Percentiles rank a stretch among this genome's conserved stretches.
These are phyloP conservation scores for Dictyostelium capitatum DNA, from an alignment of 78 protist genomes.

Conservation along the genomic window DNA sequence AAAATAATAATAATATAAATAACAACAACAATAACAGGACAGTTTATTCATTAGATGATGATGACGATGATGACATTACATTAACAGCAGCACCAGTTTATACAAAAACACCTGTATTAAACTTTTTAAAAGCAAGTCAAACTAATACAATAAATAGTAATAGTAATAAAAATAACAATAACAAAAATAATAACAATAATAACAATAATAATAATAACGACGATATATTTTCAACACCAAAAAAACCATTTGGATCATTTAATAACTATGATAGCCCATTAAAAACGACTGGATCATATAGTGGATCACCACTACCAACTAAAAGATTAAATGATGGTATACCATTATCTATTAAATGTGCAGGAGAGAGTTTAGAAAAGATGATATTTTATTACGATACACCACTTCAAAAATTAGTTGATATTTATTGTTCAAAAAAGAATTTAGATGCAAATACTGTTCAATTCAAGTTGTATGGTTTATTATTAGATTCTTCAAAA, in stretches of 20 bases:
- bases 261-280: background rate
- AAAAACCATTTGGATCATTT: background rate
- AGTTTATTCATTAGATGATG: background rate
- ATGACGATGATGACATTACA: background rate
- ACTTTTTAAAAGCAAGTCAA: constrained; percentile 1
- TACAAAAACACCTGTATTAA: constrained; percentile 7
- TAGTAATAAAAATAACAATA: background rate
- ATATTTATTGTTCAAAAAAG: constrained; percentile 23
- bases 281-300: background rate
- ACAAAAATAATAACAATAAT: background rate
- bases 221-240: background rate
- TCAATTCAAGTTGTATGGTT: constrained; percentile 44
- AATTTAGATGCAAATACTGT: constrained; percentile 6
- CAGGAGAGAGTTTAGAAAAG: background rate
- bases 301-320: background rate
- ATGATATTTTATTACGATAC: constrained; percentile 16
- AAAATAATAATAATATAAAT: background rate
- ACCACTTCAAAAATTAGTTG: constrained; percentile 22
- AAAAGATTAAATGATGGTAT: background rate
- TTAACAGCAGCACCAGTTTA: background rate
- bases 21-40: background rate
- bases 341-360: constrained; percentile 9
- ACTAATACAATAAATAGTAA: background rate
- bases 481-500: background rate
- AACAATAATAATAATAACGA: background rate